These are phyloP conservation scores for Plasmodium chabaudi DNA, from an alignment of 169 alveolate species.

Conservation along the genomic window DNA sequence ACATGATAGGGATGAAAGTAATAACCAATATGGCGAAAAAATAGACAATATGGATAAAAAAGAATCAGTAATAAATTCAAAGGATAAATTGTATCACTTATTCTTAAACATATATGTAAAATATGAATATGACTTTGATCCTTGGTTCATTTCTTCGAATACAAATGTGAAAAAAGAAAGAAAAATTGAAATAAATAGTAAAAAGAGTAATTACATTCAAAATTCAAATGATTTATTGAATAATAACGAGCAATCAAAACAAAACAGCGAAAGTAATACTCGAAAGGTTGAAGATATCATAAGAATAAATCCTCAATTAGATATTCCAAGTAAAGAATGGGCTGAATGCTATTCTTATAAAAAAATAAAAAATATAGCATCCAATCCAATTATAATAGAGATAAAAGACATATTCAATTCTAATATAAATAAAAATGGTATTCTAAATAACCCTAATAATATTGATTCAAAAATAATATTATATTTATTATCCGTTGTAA, in stretches of 20 bases:
- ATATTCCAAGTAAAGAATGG: not conserved
- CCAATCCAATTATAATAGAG: slow-evolving; percentile 28
- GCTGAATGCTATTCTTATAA: slow-evolving; percentile 36
- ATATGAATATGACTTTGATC: slow-evolving; percentile 68
- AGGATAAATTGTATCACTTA: slow-evolving; percentile 44
- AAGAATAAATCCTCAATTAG: not conserved
- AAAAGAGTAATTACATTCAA: not conserved
- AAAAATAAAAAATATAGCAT: slow-evolving; percentile 6
- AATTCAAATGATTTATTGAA: not conserved
- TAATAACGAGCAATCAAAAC: not conserved
- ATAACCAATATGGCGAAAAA: not conserved
- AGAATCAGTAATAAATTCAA: too few relatives aligned
- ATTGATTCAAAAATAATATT: slow-evolving; percentile 67
- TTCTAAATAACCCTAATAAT: slow-evolving; percentile 33
- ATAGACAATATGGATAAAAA: not conserved
- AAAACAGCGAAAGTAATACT: not conserved
- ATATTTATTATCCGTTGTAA: slow-evolving; percentile 61
- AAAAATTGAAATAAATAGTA: slow-evolving; percentile 2
- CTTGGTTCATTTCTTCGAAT: slow-evolving; percentile 8
- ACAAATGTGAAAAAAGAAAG: not conserved
- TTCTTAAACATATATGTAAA: slow-evolving; percentile 72
- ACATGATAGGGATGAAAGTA: not conserved
- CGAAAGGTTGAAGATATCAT: not conserved
- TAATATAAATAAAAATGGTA: slow-evolving; percentile 7
- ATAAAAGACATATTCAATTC: slow-evolving; percentile 40